A percentile compares a stretch with the other conserved stretches of the same genome.
phyloP scores from a whole-genome alignment of 305 asterid species.

The Plantago coronopus region DNA sequence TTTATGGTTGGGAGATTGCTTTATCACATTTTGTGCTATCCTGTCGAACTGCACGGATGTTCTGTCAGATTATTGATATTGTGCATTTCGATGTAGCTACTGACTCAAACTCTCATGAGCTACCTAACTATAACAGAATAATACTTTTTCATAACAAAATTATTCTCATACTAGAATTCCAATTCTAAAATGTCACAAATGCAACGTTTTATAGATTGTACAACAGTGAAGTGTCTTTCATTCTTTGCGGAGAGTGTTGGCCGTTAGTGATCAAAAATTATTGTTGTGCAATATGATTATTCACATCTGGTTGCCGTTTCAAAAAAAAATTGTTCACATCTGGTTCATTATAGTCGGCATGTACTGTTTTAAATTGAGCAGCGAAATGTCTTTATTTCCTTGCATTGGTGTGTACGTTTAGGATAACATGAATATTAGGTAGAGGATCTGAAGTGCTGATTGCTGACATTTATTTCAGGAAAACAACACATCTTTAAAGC shows the following conservation, averaged over 20 bases:
- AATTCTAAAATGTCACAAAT: too few species aligned
- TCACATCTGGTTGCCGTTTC: conserved; percentile 15
- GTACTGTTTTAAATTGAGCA: not conserved
- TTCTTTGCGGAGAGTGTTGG: not conserved
- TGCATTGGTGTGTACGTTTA: not conserved
- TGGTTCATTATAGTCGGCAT: conserved; percentile 3
- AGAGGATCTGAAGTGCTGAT: conserved; percentile 21
- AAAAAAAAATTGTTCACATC: too few species aligned
- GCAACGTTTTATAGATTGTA: not conserved
- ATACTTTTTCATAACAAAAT: too few species aligned
- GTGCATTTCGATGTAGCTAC: not conserved
- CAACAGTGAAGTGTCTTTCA: not conserved
- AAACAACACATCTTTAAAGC: conserved; percentile 53
- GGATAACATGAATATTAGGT: not conserved
- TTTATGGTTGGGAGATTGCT: too few species aligned
- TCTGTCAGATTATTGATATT: not conserved
- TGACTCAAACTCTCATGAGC: too few species aligned
- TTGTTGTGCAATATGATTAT: conserved; percentile 6
- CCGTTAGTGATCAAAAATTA: not conserved
- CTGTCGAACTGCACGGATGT: not conserved
- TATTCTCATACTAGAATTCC: too few species aligned
- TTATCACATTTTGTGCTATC: not conserved
- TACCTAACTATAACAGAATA: too few species aligned
- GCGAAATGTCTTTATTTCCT: not conserved
- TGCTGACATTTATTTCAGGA: conserved; percentile 40